phyloP scores from a whole-genome alignment of 2,329 filamentous ascomycete genomes.

The Pseudogymnoascus sp. region DNA sequence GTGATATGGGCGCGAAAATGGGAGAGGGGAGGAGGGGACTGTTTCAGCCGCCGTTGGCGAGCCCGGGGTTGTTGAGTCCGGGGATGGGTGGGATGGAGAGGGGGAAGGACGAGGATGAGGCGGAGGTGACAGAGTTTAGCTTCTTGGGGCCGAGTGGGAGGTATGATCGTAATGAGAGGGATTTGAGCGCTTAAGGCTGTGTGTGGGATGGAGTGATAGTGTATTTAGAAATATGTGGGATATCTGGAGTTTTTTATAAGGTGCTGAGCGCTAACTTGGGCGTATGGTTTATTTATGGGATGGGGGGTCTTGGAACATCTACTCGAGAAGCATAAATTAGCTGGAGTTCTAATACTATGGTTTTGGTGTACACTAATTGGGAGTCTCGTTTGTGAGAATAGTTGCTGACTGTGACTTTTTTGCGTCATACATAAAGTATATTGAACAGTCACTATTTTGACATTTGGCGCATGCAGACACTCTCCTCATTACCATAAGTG shows the following conservation, averaged over 20 bases:
- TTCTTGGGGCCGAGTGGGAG: not conserved
- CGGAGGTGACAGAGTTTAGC: not conserved
- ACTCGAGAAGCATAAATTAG: not conserved
- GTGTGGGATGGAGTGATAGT: not conserved
- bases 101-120: not conserved
- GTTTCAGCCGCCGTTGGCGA: not conserved
- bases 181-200: not conserved
- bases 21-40: not conserved
- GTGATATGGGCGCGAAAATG: not conserved
- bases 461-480: not conserved
- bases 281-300: not conserved
- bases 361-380: not conserved
- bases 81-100: not conserved
- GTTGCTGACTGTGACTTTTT: not conserved
- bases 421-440: too few relatives aligned
- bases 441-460: not conserved
- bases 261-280: not conserved
- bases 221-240: not conserved
- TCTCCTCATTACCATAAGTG: not conserved
- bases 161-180: not conserved
- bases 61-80: not conserved
- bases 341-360: not conserved
- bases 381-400: not conserved
- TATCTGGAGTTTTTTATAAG: not conserved
- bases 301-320: not conserved